Conservation (phyloP, 805 yeast genomes). For the Kodamaea hsintzibuensis region DNA sequence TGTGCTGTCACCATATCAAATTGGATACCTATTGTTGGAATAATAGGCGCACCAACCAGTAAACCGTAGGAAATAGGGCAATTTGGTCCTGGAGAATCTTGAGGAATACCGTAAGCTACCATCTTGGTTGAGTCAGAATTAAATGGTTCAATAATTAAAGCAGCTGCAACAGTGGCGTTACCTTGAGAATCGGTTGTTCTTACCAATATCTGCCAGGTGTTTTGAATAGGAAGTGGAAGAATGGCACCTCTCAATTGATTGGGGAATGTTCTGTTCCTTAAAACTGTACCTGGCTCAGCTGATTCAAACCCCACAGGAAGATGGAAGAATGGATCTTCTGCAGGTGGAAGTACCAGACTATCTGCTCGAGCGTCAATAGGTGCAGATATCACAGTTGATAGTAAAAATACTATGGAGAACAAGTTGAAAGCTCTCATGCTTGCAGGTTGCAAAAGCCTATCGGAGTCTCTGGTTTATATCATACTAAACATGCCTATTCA, state of each 20-base stretch:
- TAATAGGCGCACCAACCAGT: conserved; percentile 9
- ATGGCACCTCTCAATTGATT: conserved; percentile 13
- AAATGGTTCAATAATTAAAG: conserved; percentile 28
- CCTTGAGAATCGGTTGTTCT: conserved; percentile 20
- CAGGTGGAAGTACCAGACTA: neutral
- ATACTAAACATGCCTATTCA: too few species aligned
- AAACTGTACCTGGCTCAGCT: conserved; percentile 15
- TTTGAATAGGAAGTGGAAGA: conserved; percentile 13
- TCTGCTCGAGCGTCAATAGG: neutral
- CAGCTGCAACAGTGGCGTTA: conserved; percentile 22
- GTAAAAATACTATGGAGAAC: neutral
- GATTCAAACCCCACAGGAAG: conserved; percentile 19
- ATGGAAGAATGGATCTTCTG: conserved; percentile 16
- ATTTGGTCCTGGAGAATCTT: conserved; percentile 24
- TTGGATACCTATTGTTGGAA: conserved; percentile 13
- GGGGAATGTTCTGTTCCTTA: conserved; percentile 13
- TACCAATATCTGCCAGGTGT: conserved; percentile 9
- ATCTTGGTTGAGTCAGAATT: conserved; percentile 24
- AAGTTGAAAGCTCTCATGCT: neutral
- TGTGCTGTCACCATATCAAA: conserved; percentile 14
- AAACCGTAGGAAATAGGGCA: conserved; percentile 28
- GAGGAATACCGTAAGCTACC: conserved; percentile 21
- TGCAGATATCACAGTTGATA: neutral
- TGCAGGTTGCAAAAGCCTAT: neutral
- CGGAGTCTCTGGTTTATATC: too few species aligned